phyloP scores from a whole-genome alignment of 768 basidiomycete genomes.

The Suillus lakei region DNA sequence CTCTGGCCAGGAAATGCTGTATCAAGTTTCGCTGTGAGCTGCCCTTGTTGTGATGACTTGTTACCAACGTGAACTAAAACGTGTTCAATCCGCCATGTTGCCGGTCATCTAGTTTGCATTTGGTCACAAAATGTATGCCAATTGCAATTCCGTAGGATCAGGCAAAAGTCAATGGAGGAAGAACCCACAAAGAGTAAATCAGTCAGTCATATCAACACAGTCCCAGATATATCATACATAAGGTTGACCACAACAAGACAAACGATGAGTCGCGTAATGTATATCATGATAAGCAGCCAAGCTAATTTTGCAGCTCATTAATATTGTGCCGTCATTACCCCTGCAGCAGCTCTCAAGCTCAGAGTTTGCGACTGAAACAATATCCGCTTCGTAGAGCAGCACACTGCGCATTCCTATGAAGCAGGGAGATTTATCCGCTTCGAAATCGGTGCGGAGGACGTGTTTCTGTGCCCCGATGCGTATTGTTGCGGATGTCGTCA shows the following conservation, averaged over 20 bases:
- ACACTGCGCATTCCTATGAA: not conserved
- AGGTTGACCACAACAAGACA: not conserved
- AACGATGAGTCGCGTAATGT: not conserved
- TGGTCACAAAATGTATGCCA: not conserved
- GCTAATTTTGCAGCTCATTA: not conserved
- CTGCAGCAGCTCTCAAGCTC: not conserved
- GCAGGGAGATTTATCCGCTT: not conserved
- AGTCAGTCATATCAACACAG: not conserved
- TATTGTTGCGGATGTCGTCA: not conserved
- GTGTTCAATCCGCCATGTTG: not conserved
- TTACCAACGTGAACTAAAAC: not conserved
- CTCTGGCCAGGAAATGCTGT: not conserved
- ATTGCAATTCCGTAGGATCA: not conserved
- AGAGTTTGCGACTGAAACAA: not conserved
- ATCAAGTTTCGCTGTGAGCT: not conserved
- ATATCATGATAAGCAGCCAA: not conserved
- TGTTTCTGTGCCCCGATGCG: not conserved
- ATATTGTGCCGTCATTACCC: not conserved
- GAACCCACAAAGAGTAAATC: not conserved
- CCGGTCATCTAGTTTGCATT: not conserved
- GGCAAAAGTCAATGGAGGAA: not conserved
- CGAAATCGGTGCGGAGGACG: not conserved
- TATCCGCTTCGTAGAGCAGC: not conserved
- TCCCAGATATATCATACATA: not conserved
- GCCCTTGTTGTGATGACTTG: not conserved